Evolutionary conservation across 208 protist genomes (phyloP).

Genomic region (Naegleria lovaniensis): DNA sequence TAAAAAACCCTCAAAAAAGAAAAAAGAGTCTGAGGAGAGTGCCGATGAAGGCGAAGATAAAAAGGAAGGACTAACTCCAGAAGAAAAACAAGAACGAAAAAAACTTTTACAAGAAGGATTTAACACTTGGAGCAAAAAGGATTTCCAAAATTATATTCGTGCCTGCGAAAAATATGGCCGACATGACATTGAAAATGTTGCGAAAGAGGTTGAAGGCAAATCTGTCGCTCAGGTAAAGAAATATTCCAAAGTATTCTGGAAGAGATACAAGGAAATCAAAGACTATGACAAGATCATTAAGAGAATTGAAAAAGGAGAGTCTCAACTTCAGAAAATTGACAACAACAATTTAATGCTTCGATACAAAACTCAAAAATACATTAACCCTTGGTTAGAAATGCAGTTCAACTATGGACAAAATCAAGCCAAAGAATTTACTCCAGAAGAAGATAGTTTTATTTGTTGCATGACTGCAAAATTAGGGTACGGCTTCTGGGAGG

Average conservation of each 20-base stretch:
- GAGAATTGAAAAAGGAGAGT: constrained; percentile 25
- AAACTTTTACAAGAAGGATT: constrained; percentile 23
- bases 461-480: constrained; percentile 13
- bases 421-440: background rate
- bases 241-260: constrained; percentile 14
- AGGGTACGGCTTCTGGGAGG: constrained; percentile 26
- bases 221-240: background rate
- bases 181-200: background rate
- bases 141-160: constrained; percentile 12
- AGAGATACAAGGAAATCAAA: constrained; percentile 13
- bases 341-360: background rate
- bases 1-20: background rate
- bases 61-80: background rate
- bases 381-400: constrained; percentile 17
- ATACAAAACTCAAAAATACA: constrained; percentile 26
- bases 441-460: constrained; percentile 29
- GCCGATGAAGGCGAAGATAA: background rate
- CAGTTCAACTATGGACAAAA: constrained; percentile 20
- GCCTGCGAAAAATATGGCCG: constrained; percentile 25
- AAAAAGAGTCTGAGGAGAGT: background rate
- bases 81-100: constrained; percentile 4
- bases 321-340: background rate
- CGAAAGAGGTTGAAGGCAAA: constrained; percentile 12
- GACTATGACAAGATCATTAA: constrained; percentile 22
- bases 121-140: constrained; percentile 23